Percentiles rank a stretch among this genome's conserved stretches.
Conservation (phyloP, 2,329 filamentous ascomycete species). For the Leptographium wingfieldii region DNA sequence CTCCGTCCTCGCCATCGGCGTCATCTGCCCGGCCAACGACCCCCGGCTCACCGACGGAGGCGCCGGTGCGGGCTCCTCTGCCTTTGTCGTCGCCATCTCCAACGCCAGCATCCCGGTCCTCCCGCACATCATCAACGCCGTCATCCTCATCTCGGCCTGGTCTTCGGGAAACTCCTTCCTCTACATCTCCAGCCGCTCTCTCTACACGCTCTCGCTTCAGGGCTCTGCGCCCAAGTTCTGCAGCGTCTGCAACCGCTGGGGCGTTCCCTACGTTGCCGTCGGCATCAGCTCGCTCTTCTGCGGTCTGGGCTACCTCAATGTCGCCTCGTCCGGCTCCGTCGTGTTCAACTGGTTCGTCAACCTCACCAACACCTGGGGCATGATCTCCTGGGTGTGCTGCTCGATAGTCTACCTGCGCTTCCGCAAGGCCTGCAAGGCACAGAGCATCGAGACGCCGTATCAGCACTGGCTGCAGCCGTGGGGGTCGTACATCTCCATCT, state of each 20-base stretch:
- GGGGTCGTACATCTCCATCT: conserved; percentile 49
- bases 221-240: conserved; percentile 44
- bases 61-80: conserved; percentile 28
- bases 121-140: conserved; percentile 61
- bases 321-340: conserved; percentile 9
- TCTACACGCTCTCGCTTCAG: conserved; percentile 47
- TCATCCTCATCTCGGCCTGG: conserved; percentile 60
- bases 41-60: conserved; percentile 22
- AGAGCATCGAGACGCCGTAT: conserved; percentile 47
- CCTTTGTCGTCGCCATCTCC: conserved; percentile 61
- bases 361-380: conserved; percentile 54
- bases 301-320: conserved; percentile 43
- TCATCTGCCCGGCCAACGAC: conserved; percentile 17
- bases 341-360: conserved; percentile 18
- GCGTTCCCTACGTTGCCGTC: conserved; percentile 45
- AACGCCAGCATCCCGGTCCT: conserved; percentile 54
- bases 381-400: conserved; percentile 56
- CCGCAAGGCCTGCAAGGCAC: conserved; percentile 49
- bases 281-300: conserved; percentile 28
- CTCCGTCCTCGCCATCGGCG: conserved; percentile 19
- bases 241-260: conserved; percentile 35
- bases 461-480: conserved; percentile 57
- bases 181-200: conserved; percentile 42
- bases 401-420: conserved; percentile 58
- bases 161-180: conserved; percentile 57